Percentiles rank a stretch among this genome's conserved stretches.
phyloP scores from a whole-genome alignment of 2,329 filamentous ascomycete species.

The Trichoderma breve region DNA sequence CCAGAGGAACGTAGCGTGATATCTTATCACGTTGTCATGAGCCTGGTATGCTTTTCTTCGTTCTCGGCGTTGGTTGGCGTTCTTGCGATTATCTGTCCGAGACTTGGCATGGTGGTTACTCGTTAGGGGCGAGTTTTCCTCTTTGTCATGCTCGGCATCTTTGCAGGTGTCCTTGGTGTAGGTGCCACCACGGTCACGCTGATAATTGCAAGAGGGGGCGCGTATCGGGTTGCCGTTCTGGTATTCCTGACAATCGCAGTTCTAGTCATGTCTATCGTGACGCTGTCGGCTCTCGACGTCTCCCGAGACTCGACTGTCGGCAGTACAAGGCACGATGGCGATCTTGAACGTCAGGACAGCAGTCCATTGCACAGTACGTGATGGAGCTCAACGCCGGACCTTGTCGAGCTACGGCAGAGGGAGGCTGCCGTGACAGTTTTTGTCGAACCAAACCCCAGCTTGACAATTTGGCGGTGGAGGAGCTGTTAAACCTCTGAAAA shows the following conservation, averaged over 20 bases:
- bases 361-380: not conserved
- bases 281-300: not conserved
- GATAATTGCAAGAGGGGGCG: not conserved
- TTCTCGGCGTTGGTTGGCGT: not conserved
- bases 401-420: not conserved
- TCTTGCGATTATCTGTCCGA: not conserved
- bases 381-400: not conserved
- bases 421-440: conserved; percentile 2
- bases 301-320: not conserved
- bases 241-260: not conserved
- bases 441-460: conserved; percentile 2
- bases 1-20: not conserved
- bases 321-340: not conserved
- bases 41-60: not conserved
- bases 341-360: not conserved
- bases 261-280: not conserved
- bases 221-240: not conserved
- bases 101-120: not conserved
- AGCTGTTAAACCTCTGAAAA: not conserved
- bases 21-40: not conserved
- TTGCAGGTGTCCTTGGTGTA: not conserved
- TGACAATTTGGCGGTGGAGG: not conserved
- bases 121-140: not conserved
- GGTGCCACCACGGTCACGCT: not conserved
- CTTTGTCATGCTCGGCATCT: not conserved